Base-by-base conservation (phyloP, 805 yeast genomes). In the Blastobotrys robertii region DNA sequence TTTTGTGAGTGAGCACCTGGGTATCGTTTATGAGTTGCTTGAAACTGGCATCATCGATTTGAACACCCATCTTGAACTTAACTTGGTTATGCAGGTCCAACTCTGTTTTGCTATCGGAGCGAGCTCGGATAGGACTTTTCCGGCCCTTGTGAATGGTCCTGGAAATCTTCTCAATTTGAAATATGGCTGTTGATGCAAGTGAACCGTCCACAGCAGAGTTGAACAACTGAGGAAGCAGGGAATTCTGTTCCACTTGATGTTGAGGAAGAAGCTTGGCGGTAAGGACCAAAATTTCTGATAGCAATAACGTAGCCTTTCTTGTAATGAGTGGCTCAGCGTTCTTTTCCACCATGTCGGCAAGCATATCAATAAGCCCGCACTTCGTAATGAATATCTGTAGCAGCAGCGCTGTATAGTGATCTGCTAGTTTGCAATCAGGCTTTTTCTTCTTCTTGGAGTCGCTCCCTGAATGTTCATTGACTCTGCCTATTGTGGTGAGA, bases 1-100 rank as follows among this genome's bases (percentile, higher is more conserved):
- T 84, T 56, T 90, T 92, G 0, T 94, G 79, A 3, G 81, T 72
- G 33, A 86, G 60, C 1, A 92, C 87, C 49, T 72, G 78, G 0
- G 95, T 77, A 38, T 79, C 80, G 25, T 66, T 64, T 5, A 92
- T 68, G 63, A 84, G 66, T 42, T 72, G 69, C 50, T 81, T 79
- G 54, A 88, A 74, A 43, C 79, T 80, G 0, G 66, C 49, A 40
- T 85, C 95, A 52, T 83, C 92, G 35, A 74, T 66, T 44, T 57
- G 62, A 8, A 59, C 53, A 4, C 68, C 68, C 47, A 63, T 55
- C 34, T 62, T 56, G 35, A 62, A 47, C 39, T 55, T 48, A 13
- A 59, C 54, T 34, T 47, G 50, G 39, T 44, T 45, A 6, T 51
- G 29, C 15, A 22, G 12, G 16, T 14, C n/a, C 15, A 32, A 10